Percentiles rank a stretch among this genome's conserved stretches.
These are phyloP conservation scores for Groenewaldozyma tartarivorans DNA, from an alignment of 805 yeast species.

Conservation along the genomic window DNA sequence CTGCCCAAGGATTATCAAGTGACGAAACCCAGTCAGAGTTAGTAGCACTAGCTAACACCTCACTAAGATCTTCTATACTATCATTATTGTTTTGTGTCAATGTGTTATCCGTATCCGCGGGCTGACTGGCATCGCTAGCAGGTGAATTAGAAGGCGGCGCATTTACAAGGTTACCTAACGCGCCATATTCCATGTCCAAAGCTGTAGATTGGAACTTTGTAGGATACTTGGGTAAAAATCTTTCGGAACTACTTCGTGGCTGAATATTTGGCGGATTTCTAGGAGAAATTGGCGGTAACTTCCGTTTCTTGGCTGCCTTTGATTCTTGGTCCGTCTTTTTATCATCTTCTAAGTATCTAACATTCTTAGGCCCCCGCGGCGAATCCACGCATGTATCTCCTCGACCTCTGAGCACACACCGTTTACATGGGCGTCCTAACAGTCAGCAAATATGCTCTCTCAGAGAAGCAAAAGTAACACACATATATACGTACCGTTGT, in stretches of 20 bases:
- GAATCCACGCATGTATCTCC: slow-evolving; percentile 75
- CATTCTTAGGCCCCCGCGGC: slow-evolving; percentile 66
- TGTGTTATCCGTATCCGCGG: slow-evolving; percentile 17
- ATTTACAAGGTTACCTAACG: slow-evolving; percentile 26
- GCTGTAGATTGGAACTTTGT: slow-evolving; percentile 24
- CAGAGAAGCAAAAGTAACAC: neutral
- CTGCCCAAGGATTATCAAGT: slow-evolving; percentile 3
- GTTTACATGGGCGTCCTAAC: slow-evolving; percentile 60
- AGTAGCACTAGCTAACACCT: slow-evolving; percentile 11
- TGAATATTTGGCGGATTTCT: neutral
- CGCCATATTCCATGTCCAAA: slow-evolving; percentile 28
- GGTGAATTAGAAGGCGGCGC: slow-evolving; percentile 4
- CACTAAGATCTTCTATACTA: neutral
- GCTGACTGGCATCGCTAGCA: slow-evolving; percentile 6
- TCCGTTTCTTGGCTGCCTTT: slow-evolving; percentile 8
- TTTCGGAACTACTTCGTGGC: neutral
- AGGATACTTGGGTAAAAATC: neutral
- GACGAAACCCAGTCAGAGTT: slow-evolving; percentile 3
- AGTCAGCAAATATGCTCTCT: neutral
- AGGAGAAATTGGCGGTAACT: too few species aligned
- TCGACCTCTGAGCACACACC: slow-evolving; percentile 67
- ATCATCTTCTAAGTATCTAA: slow-evolving; percentile 66
- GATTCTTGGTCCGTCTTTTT: slow-evolving; percentile 26
- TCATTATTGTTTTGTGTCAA: neutral
- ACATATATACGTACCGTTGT: slow-evolving; percentile 32